Base-by-base conservation (phyloP, 495 filamentous ascomycete genomes). In the Penicillium soppii region DNA sequence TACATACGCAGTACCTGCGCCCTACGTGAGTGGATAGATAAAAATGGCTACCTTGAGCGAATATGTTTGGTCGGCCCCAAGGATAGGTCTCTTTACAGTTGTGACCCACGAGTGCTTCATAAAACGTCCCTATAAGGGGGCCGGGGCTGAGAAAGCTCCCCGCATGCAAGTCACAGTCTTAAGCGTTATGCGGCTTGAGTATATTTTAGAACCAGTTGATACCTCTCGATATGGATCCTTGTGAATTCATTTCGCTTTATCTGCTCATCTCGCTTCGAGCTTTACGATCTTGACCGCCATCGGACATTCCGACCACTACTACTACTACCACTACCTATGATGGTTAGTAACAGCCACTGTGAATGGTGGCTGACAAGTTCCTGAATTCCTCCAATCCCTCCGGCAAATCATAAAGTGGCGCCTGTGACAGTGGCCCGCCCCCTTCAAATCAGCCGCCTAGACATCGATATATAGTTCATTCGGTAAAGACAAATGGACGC, bases 91-190 rank as follows among this genome's bases (percentile, higher is more conserved):
- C 29, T 3, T 32, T 32, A 7, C 29, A 32, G 29, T 32, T 4
- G 25, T 27, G 29, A 32, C 13, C 29, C 29, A 32, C 29, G n/a
- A n/a, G n/a, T n/a, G n/a, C n/a, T n/a, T n/a, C n/a, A n/a, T n/a
- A n/a, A n/a, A n/a, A n/a, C n/a, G n/a, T n/a, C n/a, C n/a, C n/a
- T n/a, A n/a, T n/a, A 35, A 35, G 32, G 10, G 32, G 30, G 30
- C 4, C 15, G 1, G 35, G n/a, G n/a, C 35, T 37, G 35, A 19
- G 36, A 39, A 17, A 30, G 25, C 16, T 10, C 30, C 30, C 43
- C 30, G 15, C 32, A 47, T 47, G 44, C 44, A 47, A 47, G 32
- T 36, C 44, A 47, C 41, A 30, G 30, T 16, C 6, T 21, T 25
- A 12, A 10, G 36, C 21, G 5, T 16, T 41, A 16, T 12, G 29